phyloP scores from a whole-genome alignment of 75 land plant species.

The Pinus tabuliformis region DNA sequence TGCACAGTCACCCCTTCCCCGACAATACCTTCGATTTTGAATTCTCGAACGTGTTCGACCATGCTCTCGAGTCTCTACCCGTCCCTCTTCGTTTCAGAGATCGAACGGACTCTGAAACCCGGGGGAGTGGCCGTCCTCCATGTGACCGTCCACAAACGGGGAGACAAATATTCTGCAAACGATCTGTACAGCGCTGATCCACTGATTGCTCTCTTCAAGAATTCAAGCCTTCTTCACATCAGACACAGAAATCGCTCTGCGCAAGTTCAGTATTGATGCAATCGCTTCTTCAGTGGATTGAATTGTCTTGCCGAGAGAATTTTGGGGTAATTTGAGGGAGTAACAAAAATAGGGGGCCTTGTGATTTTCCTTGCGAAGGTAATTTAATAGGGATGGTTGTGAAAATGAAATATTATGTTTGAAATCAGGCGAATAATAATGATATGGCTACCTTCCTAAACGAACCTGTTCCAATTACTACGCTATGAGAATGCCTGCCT shows the following conservation, averaged over 20 bases:
- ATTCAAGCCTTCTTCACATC: slow-evolving; percentile 56
- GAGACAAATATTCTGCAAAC: slow-evolving; percentile 78
- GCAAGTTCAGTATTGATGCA: background rate
- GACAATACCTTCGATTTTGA: slow-evolving; percentile 76
- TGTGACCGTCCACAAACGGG: slow-evolving; percentile 38
- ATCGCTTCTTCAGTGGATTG: too few species aligned
- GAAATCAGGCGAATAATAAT: too few species aligned
- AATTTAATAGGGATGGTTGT: too few species aligned
- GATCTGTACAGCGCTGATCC: slow-evolving; percentile 53
- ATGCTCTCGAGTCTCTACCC: slow-evolving; percentile 87
- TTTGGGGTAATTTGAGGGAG: too few species aligned
- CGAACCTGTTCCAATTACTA: too few species aligned
- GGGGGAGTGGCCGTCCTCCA: slow-evolving; percentile 75
- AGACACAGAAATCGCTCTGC: slow-evolving; percentile 26
- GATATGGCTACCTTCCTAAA: too few species aligned
- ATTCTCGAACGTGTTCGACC: slow-evolving; percentile 92
- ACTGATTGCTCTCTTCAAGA: slow-evolving; percentile 42
- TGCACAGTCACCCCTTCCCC: slow-evolving; percentile 75
- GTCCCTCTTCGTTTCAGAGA: slow-evolving; percentile 61
- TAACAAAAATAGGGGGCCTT: too few species aligned
- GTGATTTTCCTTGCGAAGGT: too few species aligned
- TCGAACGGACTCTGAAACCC: slow-evolving; percentile 76
- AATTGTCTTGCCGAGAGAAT: too few species aligned
- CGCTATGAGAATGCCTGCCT: too few species aligned
- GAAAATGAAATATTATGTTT: too few species aligned